Percentiles rank a stretch among this genome's conserved stretches.
phyloP scores from a whole-genome alignment of 2,329 filamentous ascomycete species.

The Fusarium circinatum region DNA sequence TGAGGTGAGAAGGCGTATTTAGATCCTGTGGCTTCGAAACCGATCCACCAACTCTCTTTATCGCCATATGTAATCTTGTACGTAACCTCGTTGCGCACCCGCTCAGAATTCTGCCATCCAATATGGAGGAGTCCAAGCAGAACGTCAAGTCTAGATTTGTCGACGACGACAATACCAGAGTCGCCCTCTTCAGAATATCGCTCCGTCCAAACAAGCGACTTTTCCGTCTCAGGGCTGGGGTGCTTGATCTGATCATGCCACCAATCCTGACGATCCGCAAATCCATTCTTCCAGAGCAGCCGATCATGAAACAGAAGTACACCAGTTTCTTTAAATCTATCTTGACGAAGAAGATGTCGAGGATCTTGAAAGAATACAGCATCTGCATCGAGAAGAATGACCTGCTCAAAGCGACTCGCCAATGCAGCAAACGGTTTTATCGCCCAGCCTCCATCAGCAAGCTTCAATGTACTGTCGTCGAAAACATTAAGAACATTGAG shows the following conservation, averaged over 20 bases:
- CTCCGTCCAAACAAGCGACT: conserved; percentile 53
- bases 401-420: conserved; percentile 50
- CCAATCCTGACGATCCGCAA: conserved; percentile 51
- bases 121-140: conserved; percentile 54
- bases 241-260: conserved; percentile 51
- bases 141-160: conserved; percentile 52
- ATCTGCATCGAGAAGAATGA: conserved; percentile 54
- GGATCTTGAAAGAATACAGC: conserved; percentile 53
- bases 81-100: conserved; percentile 53
- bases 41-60: conserved; percentile 60
- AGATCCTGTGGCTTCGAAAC: conserved; percentile 53
- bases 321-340: conserved; percentile 47
- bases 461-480: conserved; percentile 44
- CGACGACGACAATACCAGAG: conserved; percentile 54
- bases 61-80: conserved; percentile 57
- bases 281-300: conserved; percentile 51
- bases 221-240: conserved; percentile 47
- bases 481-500: conserved; percentile 49
- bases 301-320: conserved; percentile 55
- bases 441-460: conserved; percentile 51
- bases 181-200: conserved; percentile 55
- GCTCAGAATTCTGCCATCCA: conserved; percentile 57
- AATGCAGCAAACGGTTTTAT: conserved; percentile 55
- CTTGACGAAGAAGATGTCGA: conserved; percentile 46
- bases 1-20: conserved; percentile 53